Conservation (phyloP, 768 basidiomycete genomes). For the Imleria badia region DNA sequence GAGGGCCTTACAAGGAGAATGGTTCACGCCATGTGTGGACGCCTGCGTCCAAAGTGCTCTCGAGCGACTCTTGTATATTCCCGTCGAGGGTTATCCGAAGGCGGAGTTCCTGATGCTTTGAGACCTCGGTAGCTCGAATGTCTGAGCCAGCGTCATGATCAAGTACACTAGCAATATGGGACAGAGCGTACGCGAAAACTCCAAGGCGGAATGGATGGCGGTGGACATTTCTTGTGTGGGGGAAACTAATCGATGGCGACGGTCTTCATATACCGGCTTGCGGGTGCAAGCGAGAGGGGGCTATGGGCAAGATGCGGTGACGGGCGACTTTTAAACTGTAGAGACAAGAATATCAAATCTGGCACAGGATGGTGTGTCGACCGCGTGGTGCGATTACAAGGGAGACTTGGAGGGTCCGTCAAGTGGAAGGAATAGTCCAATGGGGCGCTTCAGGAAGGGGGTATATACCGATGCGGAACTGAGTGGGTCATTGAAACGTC, state of each 20-base stretch:
- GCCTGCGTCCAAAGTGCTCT: conserved; percentile 25
- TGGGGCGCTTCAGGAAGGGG: conserved; percentile 12
- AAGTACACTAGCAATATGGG: background rate
- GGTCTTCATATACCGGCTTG: conserved; percentile 25
- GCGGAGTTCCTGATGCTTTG: conserved; percentile 26
- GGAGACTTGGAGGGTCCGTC: conserved; percentile 17
- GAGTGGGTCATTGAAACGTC: conserved; percentile 31
- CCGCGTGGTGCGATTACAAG: conserved; percentile 26
- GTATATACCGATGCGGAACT: conserved; percentile 32
- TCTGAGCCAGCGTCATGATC: conserved; percentile 12
- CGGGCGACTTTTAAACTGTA: conserved; percentile 22
- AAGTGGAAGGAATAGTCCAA: conserved; percentile 19
- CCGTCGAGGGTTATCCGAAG: conserved; percentile 28
- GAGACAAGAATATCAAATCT: conserved; percentile 32
- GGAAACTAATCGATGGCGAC: conserved; percentile 8
- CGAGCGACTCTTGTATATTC: conserved; percentile 29
- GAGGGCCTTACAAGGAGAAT: conserved; percentile 26
- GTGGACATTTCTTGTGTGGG: conserved; percentile 17
- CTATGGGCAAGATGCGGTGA: conserved; percentile 32
- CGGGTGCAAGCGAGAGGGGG: conserved; percentile 29
- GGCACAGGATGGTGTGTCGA: conserved; percentile 32
- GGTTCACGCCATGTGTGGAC: conserved; percentile 31
- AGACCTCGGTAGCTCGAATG: conserved; percentile 22
- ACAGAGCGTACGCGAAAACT: conserved; percentile 26
- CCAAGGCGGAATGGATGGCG: conserved; percentile 16